A percentile compares a stretch with the other conserved stretches of the same genome.
Conservation (phyloP, 805 yeast genomes). For the Kurtzmaniella fragi region DNA sequence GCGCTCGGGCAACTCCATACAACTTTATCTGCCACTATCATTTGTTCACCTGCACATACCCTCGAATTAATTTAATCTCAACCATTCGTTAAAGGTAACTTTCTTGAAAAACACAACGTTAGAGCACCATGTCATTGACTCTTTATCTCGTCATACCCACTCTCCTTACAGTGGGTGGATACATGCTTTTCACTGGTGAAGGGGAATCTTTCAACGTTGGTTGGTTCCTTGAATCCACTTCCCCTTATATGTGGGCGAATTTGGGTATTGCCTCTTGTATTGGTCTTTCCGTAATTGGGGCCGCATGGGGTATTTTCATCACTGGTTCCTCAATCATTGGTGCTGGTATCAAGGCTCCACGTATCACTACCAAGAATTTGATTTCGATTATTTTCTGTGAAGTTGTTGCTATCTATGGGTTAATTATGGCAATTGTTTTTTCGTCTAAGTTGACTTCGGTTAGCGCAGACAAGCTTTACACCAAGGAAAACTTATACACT, state of each 20-base stretch:
- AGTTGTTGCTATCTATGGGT: slow-evolving; percentile 97
- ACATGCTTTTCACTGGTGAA: slow-evolving; percentile 81
- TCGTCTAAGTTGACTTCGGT: slow-evolving; percentile 79
- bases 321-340: slow-evolving; percentile 94
- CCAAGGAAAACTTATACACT: slow-evolving; percentile 86
- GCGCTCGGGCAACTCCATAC: too few species aligned
- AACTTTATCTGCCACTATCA: too few species aligned
- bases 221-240: slow-evolving; percentile 71
- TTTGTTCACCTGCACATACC: too few species aligned
- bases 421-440: slow-evolving; percentile 96
- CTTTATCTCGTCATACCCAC: slow-evolving; percentile 25
- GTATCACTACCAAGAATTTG: slow-evolving; percentile 94
- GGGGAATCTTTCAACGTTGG: slow-evolving; percentile 94
- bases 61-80: too few species aligned
- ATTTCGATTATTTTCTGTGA: slow-evolving; percentile 98
- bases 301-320: slow-evolving; percentile 98
- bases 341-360: slow-evolving; percentile 97
- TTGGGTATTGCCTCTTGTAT: slow-evolving; percentile 88
- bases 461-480: slow-evolving; percentile 54
- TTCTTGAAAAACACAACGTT: too few species aligned
- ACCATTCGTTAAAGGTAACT: too few species aligned
- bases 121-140: slow-evolving; percentile 5
- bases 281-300: slow-evolving; percentile 93
- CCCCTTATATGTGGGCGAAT: slow-evolving; percentile 97
- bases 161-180: slow-evolving; percentile 40